These are phyloP conservation scores for Chaetomium tenue DNA, from an alignment of 495 filamentous ascomycete species.

Conservation along the genomic window DNA sequence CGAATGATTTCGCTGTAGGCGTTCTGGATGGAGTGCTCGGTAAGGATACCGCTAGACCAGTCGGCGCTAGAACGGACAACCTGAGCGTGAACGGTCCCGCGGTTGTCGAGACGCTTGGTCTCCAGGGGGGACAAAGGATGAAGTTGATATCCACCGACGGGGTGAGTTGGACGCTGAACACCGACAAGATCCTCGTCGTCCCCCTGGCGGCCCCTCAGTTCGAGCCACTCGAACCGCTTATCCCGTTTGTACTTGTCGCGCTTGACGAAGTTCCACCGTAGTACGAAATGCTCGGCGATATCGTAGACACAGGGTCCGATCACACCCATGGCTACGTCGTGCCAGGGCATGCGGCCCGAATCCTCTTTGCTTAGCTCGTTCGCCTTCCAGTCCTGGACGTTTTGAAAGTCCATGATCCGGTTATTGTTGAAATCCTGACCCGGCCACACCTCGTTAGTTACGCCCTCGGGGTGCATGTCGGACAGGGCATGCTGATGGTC, in stretches of 20 bases:
- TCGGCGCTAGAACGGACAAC: constrained; percentile 82
- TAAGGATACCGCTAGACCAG: constrained; percentile 92
- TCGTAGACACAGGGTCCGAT: constrained; percentile 88
- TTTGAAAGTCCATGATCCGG: constrained; percentile 92
- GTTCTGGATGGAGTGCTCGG: constrained; percentile 88
- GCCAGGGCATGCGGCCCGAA: constrained; percentile 96
- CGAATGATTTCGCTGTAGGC: constrained; percentile 84
- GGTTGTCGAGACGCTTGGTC: constrained; percentile 43
- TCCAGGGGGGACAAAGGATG: constrained; percentile 71
- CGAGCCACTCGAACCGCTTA: constrained; percentile 74
- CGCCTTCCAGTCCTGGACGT: constrained; percentile 84
- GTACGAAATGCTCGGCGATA: constrained; percentile 93
- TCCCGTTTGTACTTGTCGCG: constrained; percentile 96
- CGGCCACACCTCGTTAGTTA: constrained; percentile 85
- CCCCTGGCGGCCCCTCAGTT: constrained; percentile 73
- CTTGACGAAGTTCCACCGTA: constrained; percentile 96
- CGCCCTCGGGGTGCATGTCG: constrained; percentile 80
- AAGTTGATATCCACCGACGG: constrained; percentile 79
- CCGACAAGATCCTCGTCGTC: constrained; percentile 79
- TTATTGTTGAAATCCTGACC: constrained; percentile 97
- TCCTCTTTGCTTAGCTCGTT: constrained; percentile 92
- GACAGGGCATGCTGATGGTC: constrained; percentile 77
- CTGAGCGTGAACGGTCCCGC: constrained; percentile 76
- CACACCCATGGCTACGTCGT: constrained; percentile 88
- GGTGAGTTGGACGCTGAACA: constrained; percentile 81